Conservation (phyloP, 108 stramenopile genomes). For the Schizochytrium sp. region DNA sequence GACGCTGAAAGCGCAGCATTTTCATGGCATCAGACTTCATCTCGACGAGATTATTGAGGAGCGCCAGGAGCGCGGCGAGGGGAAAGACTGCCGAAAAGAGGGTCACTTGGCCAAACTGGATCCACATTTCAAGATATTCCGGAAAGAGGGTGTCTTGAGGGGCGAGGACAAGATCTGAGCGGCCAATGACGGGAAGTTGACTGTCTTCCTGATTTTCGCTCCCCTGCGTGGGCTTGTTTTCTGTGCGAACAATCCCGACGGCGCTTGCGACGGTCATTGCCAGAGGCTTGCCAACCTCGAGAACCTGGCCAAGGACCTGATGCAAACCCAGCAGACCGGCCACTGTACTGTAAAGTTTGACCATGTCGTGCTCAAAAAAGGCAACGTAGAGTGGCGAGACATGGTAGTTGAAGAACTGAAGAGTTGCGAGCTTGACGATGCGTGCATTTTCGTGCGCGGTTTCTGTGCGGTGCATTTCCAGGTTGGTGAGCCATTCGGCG, state of each 20-base stretch:
- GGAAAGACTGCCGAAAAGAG: slow-evolving; percentile 91
- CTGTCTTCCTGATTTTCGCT: neutral
- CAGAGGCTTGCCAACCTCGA: neutral
- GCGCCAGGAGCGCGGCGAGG: slow-evolving; percentile 77
- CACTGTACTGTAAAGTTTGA: neutral
- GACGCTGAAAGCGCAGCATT: slow-evolving; percentile 70
- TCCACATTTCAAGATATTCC: slow-evolving; percentile 15
- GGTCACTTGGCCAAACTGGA: slow-evolving; percentile 85
- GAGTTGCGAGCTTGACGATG: slow-evolving; percentile 92
- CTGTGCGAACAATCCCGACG: neutral
- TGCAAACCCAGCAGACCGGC: neutral
- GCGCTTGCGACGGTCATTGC: neutral
- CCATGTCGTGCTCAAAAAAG: slow-evolving; percentile 37
- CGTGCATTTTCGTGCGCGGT: slow-evolving; percentile 75
- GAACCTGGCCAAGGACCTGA: neutral
- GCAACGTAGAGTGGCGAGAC: slow-evolving; percentile 92
- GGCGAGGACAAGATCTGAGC: neutral
- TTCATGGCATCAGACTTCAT: slow-evolving; percentile 92
- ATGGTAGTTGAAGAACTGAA: slow-evolving; percentile 96
- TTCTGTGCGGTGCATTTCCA: slow-evolving; percentile 92
- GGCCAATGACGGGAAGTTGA: neutral
- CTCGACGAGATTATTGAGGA: slow-evolving; percentile 83
- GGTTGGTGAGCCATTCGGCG: slow-evolving; percentile 51
- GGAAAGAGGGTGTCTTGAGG: neutral
- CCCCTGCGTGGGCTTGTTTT: neutral